Base-by-base conservation (phyloP, 2,329 filamentous ascomycete species). In the Alternaria atra region DNA sequence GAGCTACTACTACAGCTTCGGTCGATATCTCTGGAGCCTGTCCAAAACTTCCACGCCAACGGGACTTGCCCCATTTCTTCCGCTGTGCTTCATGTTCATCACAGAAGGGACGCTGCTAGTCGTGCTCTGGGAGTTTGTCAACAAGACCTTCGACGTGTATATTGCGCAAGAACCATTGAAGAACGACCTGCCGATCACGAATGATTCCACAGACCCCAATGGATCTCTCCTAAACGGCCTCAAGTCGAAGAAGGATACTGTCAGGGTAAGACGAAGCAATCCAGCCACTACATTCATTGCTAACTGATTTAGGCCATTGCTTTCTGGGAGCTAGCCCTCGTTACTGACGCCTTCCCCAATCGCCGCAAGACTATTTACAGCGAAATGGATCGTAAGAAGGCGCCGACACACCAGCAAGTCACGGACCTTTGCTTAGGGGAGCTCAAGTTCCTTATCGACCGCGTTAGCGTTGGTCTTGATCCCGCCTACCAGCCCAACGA, bases 161-260 rank as follows among this genome's bases (percentile, higher is more conserved):
- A 87, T 97, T 73, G 88, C 89, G 27, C 90, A 91, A 75, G 88
- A 91, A 69, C 94, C 94, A 0, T 76, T 97, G 55, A 97, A 97
- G 82, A 91, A 91, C 67, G 90, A 86, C n/a, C 87, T 90, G 71
- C 93, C 94, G 4, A 85, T 98, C 57, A 97, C 93, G 0, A 86
- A 87, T 17, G 91, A 94, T 67, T 92, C 93, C 15, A 95, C 92
- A 73, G 94, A 97, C 77, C 92, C 94, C 1, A 98, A 97, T 72
- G 93, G 93, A 35, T 97, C 92, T 74, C 83, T 98, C 29, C 78
- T 98, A 50, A 93, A 89, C 58, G 94, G 94, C 0, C 79, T 98
- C 46, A 94, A 90, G 75, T 90, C 90, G 66, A 95, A 93, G 80
- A 95, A 94, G 77, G 84, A 92, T 8, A 84, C 91, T 9, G 88